Base-by-base conservation (phyloP, 371 early-diverging fungal genomes). In the Mucor mucedo region DNA sequence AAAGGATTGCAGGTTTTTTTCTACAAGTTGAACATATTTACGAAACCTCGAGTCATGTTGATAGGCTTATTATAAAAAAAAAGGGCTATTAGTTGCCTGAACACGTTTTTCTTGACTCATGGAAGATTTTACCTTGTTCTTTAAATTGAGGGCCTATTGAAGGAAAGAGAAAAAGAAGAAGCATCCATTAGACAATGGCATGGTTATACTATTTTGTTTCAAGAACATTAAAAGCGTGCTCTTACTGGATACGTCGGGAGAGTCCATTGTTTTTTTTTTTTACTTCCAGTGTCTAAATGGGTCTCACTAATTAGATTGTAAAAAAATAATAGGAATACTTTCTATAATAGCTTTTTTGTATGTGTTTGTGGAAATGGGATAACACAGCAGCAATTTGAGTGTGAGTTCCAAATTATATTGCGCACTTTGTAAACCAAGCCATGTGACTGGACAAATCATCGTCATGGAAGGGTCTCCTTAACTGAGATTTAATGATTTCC, bases 1-100 rank as follows among this genome's bases (percentile, higher is more conserved):
- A 65, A 97, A 97, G 9, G 93, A 90, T 70, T 89, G 89, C 55
- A 97, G 70, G 55, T 90, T 93, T 54, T 89, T 88, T 57, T 96
- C 96, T 27, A 97, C 87, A 11, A 90, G 79, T 63, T 89, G 89
- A 32, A 84, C 88, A 64, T 95, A 94, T 66, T 90, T 89, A 55
- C 86, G 82, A 75, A 87, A 94, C 65, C 90, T 87, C 58, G 93
- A 88, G 66, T 93, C 94, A 54, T 79, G 80, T 58, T 69, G 70
- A 52, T 44, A 69, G 10, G 57, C 70, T 21, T 21, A 21, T 21
- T 21, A n/a, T 33, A 54, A 55, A 55, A 41, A 41, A 28, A 55
- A 55, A 2, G 27, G 6, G 41, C 10, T 39, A 28, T 11, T 28
- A 5, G 14, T 45, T 49, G 29, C 21, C 21, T 21, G 21, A 21